These are phyloP conservation scores for Diplodia mutila DNA, from an alignment of 2,329 filamentous ascomycete species.

Conservation along the genomic window DNA sequence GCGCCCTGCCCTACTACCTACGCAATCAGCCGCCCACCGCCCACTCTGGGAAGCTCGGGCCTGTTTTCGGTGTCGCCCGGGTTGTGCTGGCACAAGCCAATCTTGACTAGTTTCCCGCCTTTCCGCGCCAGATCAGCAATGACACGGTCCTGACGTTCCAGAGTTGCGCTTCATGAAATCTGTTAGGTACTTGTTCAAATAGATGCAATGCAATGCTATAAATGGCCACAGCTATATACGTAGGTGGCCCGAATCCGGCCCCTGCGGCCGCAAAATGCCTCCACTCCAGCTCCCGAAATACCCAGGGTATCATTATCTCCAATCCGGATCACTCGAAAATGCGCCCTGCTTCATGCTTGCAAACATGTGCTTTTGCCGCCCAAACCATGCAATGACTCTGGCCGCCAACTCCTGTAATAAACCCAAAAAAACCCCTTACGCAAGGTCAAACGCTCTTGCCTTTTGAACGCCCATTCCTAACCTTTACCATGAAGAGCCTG, in stretches of 20 bases:
- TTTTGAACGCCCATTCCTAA: background rate
- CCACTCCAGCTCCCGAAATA: conserved; percentile 15
- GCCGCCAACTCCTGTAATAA: conserved; percentile 18
- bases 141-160: background rate
- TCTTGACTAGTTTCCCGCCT: conserved; percentile 5
- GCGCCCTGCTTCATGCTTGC: conserved; percentile 17
- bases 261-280: conserved; percentile 2
- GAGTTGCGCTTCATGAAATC: conserved; percentile 1
- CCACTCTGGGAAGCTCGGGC: conserved; percentile 18
- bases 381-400: conserved; percentile 11
- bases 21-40: conserved; percentile 22
- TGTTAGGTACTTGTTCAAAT: background rate
- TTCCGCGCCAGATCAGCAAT: conserved; percentile 2
- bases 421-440: background rate
- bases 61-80: conserved; percentile 15
- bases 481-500: background rate
- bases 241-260: background rate
- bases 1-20: conserved; percentile 11
- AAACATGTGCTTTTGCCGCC: conserved; percentile 21
- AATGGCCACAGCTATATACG: conserved; percentile 4
- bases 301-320: conserved; percentile 22
- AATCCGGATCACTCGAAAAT: conserved; percentile 18
- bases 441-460: background rate
- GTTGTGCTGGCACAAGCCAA: conserved; percentile 12
- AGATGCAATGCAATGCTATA: conserved; percentile 11